phyloP scores from a whole-genome alignment of 306 rosid species.

The Prunus mume region DNA sequence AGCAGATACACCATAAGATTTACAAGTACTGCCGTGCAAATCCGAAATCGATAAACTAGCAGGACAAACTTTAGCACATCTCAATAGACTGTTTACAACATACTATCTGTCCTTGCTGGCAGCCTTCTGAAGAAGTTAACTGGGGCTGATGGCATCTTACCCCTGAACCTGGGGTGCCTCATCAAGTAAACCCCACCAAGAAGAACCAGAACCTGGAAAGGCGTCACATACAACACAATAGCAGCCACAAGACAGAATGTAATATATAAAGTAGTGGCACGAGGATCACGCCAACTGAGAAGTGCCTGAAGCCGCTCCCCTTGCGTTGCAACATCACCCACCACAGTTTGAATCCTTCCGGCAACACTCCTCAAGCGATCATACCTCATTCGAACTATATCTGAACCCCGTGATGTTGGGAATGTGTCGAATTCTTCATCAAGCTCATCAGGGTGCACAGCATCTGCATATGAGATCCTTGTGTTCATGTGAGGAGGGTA shows the following conservation, averaged over 20 bases:
- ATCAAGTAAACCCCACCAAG: conserved; percentile 57
- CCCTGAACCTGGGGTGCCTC: conserved; percentile 89
- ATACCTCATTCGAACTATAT: conserved; percentile 69
- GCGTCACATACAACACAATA: conserved; percentile 59
- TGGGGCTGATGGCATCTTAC: conserved; percentile 57
- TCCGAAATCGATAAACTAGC: conserved; percentile 11
- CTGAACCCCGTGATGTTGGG: conserved; percentile 55
- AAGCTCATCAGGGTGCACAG: conserved; percentile 61
- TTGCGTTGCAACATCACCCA: conserved; percentile 86
- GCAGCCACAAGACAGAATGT: conserved; percentile 60
- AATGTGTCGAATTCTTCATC: conserved; percentile 87
- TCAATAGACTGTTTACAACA: conserved; percentile 44
- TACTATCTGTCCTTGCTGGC: conserved; percentile 76
- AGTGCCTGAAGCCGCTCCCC: conserved; percentile 83
- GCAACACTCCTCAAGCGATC: conserved; percentile 81
- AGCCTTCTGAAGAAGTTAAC: conserved; percentile 82
- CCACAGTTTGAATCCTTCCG: conserved; percentile 81
- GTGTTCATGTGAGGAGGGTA: conserved; percentile 89
- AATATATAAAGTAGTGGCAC: conserved; percentile 71
- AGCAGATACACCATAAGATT: conserved; percentile 18
- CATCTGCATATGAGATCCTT: conserved; percentile 61
- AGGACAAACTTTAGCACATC: conserved; percentile 7
- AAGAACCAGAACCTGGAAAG: conserved; percentile 53
- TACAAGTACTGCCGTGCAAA: conserved; percentile 29
- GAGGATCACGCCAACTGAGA: conserved; percentile 90